Base-by-base conservation (phyloP, 805 yeast genomes). In the Blastobotrys chiropterorum region DNA sequence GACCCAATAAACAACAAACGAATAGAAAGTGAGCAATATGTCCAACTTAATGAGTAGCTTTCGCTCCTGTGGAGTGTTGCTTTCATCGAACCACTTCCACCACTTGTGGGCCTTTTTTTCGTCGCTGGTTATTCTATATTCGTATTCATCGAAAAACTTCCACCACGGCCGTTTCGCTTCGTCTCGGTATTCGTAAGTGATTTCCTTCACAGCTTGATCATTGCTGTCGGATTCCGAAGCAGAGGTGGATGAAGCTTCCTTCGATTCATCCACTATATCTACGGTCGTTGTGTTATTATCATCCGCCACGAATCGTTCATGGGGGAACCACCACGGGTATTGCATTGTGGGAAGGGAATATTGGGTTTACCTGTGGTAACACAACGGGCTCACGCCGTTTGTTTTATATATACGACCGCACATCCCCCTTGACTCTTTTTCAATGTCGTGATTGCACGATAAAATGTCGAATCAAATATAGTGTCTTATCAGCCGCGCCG, bases 1-100 rank as follows among this genome's bases (percentile, higher is more conserved):
- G 50, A 83, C 79, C 85, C 86, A 85, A 64, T 83, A 83, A 1
- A 80, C 81, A 53, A 81, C 65, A 63, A 81, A 76, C 0, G 84
- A 72, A 56, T 80, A 79, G 44, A 74, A 69, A n/a, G 81, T 72
- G 48, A 85, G 67, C 34, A 80, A 61, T 11, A 80, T 55, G 59
- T 83, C 89, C 31, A 83, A 62, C 61, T 83, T 83, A 55, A 71
- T 64, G 14, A 81, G 61, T 38, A 81, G 63, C 22, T 65, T 68
- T 46, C 74, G 72, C 48, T 75, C 80, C 1, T 73, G 79, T 60
- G 75, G 70, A 2, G 84, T 67, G 39, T 76, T 78, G 48, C 67
- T 72, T 16, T 47, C 52, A 6, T 47, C 46, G 41, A 38, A 54
- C 57, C 55, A 54, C 20, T 47, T 41, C 39, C 44, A 53, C 54